phyloP scores from a whole-genome alignment of 2,329 filamentous ascomycete species.

The Epichloe amarillans region DNA sequence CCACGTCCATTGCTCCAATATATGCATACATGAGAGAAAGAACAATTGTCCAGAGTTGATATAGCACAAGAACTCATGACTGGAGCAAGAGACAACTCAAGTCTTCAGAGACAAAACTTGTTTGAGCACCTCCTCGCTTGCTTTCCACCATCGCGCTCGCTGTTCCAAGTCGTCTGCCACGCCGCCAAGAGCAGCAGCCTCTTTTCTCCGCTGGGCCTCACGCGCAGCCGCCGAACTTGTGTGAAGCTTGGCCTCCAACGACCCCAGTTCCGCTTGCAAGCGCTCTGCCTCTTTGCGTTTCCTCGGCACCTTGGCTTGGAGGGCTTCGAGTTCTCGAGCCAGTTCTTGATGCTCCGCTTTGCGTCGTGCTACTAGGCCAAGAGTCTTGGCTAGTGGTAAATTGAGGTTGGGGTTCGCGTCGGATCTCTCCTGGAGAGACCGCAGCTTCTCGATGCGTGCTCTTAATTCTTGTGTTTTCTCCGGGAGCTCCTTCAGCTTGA shows the following conservation, averaged over 20 bases:
- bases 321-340: constrained; percentile 49
- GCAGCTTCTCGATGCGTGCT: constrained; percentile 31
- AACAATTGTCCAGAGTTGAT: neutral
- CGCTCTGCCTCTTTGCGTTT: constrained; percentile 56
- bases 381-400: constrained; percentile 44
- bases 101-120: constrained; percentile 46
- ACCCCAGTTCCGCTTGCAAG: constrained; percentile 52
- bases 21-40: neutral
- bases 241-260: constrained; percentile 53
- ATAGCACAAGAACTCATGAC: neutral
- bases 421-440: constrained; percentile 22
- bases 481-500: constrained; percentile 37
- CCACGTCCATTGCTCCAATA: neutral
- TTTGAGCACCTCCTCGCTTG: constrained; percentile 50
- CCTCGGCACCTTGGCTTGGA: constrained; percentile 48
- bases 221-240: constrained; percentile 53
- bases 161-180: constrained; percentile 64
- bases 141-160: constrained; percentile 60
- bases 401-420: constrained; percentile 32
- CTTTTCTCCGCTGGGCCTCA: constrained; percentile 56
- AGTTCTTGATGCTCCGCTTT: constrained; percentile 40
- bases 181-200: constrained; percentile 52
- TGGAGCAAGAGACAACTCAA: neutral
- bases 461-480: constrained; percentile 35
- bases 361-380: constrained; percentile 35